Evolutionary conservation across 2,329 filamentous ascomycete species (phyloP).

Genomic region (Verticillium tricorpus): DNA sequence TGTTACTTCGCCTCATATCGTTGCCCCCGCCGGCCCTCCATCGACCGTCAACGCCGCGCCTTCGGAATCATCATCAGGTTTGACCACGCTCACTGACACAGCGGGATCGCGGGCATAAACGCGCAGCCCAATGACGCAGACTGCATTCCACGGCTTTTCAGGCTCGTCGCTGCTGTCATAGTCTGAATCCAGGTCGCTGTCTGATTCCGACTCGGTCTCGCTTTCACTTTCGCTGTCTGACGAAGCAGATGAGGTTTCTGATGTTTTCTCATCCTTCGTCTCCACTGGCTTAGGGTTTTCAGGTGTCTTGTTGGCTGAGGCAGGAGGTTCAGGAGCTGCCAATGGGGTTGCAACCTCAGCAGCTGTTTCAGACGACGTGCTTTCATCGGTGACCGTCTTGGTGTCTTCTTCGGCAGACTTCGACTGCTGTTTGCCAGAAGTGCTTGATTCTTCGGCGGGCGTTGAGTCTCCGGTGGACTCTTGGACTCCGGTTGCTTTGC

Average conservation of each 20-base stretch:
- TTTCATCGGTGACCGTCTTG: not conserved
- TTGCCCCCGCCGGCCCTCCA: slow-evolving; percentile 22
- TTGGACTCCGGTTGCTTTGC: too few species aligned
- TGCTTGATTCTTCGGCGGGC: not conserved
- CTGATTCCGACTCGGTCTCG: slow-evolving; percentile 2
- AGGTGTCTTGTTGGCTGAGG: not conserved
- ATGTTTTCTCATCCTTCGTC: not conserved
- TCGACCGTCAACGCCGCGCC: slow-evolving; percentile 20
- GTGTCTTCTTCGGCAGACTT: slow-evolving; percentile 3
- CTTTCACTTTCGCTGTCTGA: not conserved
- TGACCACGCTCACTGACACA: slow-evolving; percentile 28
- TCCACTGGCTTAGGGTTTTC: not conserved
- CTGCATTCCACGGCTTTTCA: slow-evolving; percentile 30
- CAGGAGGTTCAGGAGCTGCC: not conserved
- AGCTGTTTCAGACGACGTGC: not conserved
- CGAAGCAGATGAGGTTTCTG: not conserved
- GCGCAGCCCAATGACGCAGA: slow-evolving; percentile 33
- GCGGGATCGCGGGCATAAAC: slow-evolving; percentile 31
- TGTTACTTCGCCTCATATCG: slow-evolving; percentile 14
- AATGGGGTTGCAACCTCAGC: not conserved
- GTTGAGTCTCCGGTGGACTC: not conserved
- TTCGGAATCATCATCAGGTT: slow-evolving; percentile 24
- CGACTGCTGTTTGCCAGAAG: not conserved
- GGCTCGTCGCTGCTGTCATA: slow-evolving; percentile 10
- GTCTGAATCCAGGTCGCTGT: slow-evolving; percentile 4